Base-by-base conservation (phyloP, 345 rosid species). In the Aethionema arabicum region DNA sequence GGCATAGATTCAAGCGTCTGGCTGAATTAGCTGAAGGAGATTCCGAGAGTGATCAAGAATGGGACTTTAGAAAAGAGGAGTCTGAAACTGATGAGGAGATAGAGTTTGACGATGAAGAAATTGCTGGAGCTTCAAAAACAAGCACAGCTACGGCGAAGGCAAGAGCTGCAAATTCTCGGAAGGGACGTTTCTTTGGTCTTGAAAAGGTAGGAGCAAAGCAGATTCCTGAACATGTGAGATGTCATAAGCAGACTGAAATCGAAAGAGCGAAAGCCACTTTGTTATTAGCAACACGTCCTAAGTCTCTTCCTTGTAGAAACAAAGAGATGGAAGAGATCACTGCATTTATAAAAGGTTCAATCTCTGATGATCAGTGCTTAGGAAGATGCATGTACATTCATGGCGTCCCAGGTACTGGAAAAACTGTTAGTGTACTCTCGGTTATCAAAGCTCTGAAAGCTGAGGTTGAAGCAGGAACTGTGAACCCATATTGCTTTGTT, bases 391-490 rank as follows among this genome's bases (percentile, higher is more conserved):
- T 92, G 72, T 92, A 89, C 32, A 77, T 89, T 72, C 97, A 89
- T 55, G 98, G 98, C 76, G 98, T 92, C 79, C 98, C 98, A 0
- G 98, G 98, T 69, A 89, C 98, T 8, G 98, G 97, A 72, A 92
- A 92, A 90, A 89, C 97, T 27, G 83, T 92, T 82, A 87, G 91
- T 61, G 96, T 89, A 8, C 82, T 89, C 58, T 63, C 96, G 0
- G 95, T 87, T 8, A 77, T 92, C 96, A 87, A 85, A 76, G 83
- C 68, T 78, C 74, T 92, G 48, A 89, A 69, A 77, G 81, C 88
- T 42, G 97, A 92, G 82, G 95, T 89, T 65, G 96, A 90, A 75
- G 78, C 81, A 0, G 97, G 95, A 66, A 76, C 30, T 3, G 69
- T 81, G 56, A 81, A 54, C 44, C 95, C 97, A 1, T 90, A 92